Conservation (phyloP, 495 filamentous ascomycete species). For the Tetracladium setigerum region DNA sequence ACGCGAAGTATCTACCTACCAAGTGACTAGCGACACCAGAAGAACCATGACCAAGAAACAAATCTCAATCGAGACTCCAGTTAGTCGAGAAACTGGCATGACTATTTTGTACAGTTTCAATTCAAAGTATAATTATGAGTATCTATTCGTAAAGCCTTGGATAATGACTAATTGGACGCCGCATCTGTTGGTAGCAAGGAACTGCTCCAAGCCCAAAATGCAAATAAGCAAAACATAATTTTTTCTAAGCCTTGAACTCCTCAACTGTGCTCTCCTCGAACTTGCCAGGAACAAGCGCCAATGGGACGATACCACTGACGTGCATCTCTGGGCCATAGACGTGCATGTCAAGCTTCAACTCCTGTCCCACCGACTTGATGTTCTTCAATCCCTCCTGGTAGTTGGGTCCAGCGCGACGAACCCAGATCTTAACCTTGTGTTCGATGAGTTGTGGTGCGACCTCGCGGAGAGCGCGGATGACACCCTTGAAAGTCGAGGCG, state of each 20-base stretch:
- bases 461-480: constrained; percentile 94
- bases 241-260: constrained; percentile 34
- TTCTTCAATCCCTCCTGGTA: constrained; percentile 99
- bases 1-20: too few species aligned
- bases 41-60: too few species aligned
- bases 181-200: constrained; percentile 12
- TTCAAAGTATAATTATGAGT: constrained; percentile 16
- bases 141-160: constrained; percentile 19
- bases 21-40: too few species aligned
- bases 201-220: constrained; percentile 10
- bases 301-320: constrained; percentile 56
- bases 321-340: constrained; percentile 98
- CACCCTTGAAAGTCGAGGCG: constrained; percentile 98
- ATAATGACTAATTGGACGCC: constrained; percentile 13
- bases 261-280: constrained; percentile 42
- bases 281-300: constrained; percentile 51
- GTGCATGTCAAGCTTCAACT: constrained; percentile 89
- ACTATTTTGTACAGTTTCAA: neutral
- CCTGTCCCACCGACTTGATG: constrained; percentile 92
- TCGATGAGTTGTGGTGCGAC: constrained; percentile 78
- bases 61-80: too few species aligned
- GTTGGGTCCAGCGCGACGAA: constrained; percentile 97
- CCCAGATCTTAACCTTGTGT: constrained; percentile 99
- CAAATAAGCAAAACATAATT: constrained; percentile 6
- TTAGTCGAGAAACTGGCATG: too few species aligned